phyloP scores from a whole-genome alignment of 768 basidiomycete species.

The Tricholomella constricta region DNA sequence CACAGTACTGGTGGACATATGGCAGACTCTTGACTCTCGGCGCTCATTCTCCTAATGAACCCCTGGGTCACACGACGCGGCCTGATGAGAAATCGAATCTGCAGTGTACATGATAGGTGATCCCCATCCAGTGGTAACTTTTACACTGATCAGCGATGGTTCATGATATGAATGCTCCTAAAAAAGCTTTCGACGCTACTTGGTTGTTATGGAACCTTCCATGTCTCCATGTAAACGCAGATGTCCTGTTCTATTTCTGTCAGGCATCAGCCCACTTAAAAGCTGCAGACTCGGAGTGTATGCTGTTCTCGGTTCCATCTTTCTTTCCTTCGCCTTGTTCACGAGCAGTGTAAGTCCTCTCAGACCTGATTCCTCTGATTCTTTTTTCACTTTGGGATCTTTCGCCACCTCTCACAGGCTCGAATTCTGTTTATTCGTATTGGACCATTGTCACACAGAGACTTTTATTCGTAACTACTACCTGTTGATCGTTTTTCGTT shows the following conservation, averaged over 20 bases:
- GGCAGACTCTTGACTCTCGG: no score
- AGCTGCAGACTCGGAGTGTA: no score
- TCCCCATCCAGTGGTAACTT: no score
- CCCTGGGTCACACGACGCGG: no score
- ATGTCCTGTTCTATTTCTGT: slow-evolving; percentile 2
- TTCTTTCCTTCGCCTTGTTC: slow-evolving; percentile 29
- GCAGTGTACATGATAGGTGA: no score
- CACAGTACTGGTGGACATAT: no score
- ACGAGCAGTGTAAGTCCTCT: slow-evolving; percentile 48
- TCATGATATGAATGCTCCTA: no score
- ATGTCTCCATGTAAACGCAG: slow-evolving; percentile 12
- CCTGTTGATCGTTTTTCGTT: slow-evolving; percentile 23
- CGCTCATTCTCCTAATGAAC: no score
- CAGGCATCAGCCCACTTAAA: not conserved
- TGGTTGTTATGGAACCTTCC: no score
- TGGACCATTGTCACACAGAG: slow-evolving; percentile 8
- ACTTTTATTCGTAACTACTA: slow-evolving; percentile 8
- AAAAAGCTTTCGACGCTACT: no score
- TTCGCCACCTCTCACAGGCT: slow-evolving; percentile 29
- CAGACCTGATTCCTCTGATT: not conserved
- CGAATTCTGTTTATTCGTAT: slow-evolving; percentile 27
- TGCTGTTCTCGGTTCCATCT: slow-evolving; percentile 6
- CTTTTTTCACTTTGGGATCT: not conserved
- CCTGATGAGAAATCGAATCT: no score
- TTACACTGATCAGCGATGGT: no score